Conservation (phyloP, 2,329 filamentous ascomycete genomes). For the Stemphylium vesicarium region DNA sequence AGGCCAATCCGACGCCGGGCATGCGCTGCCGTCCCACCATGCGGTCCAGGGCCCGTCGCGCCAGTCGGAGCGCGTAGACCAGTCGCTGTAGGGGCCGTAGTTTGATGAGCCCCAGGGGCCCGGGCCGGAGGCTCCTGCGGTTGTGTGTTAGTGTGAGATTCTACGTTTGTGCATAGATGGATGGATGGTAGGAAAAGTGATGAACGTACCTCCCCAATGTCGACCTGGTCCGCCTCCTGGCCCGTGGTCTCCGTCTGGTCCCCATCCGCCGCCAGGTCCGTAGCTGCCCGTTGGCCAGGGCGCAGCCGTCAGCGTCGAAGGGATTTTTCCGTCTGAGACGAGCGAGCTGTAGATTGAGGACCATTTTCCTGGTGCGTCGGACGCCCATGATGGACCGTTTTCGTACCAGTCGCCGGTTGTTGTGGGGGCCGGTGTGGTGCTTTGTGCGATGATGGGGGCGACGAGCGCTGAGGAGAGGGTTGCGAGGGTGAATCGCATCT, state of each 20-base stretch:
- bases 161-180: too few relatives aligned
- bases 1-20: slow-evolving; percentile 44
- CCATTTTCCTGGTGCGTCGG: slow-evolving; percentile 27
- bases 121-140: slow-evolving; percentile 26
- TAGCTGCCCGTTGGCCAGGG: slow-evolving; percentile 34
- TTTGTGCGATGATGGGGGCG: slow-evolving; percentile 14
- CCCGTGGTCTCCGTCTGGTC: slow-evolving; percentile 3
- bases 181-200: too few relatives aligned
- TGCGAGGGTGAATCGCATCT: slow-evolving; percentile 10
- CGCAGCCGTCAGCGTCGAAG: slow-evolving; percentile 31
- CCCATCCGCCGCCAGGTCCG: slow-evolving; percentile 26
- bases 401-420: slow-evolving; percentile 3
- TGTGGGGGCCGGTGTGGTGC: slow-evolving; percentile 12
- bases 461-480: slow-evolving; percentile 9
- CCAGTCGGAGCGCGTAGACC: slow-evolving; percentile 37
- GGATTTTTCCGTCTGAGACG: slow-evolving; percentile 31
- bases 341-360: slow-evolving; percentile 38
- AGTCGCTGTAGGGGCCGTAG: slow-evolving; percentile 40
- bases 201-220: slow-evolving; percentile 31
- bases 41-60: slow-evolving; percentile 41
- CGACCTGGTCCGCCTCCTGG: slow-evolving; percentile 9
- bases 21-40: slow-evolving; percentile 44
- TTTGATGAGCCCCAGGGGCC: slow-evolving; percentile 36
- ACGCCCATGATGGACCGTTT: slow-evolving; percentile 27
- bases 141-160: neutral